Conservation (phyloP, 2,329 filamentous ascomycete genomes). For the Biscogniauxia sp. region DNA sequence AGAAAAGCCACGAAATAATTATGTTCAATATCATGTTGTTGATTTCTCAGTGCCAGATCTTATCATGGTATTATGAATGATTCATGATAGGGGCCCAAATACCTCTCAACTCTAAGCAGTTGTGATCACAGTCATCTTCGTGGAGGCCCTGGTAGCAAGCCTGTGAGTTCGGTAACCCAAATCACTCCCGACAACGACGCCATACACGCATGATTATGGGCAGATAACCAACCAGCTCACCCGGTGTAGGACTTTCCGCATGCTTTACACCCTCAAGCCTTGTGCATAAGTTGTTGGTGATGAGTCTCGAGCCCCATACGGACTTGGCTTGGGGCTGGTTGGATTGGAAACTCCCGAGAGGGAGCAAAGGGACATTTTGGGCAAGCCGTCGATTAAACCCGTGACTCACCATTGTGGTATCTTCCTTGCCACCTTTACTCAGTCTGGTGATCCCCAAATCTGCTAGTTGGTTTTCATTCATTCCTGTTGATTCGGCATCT, state of each 20-base stretch:
- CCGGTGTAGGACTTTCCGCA: not conserved
- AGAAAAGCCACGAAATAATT: not conserved
- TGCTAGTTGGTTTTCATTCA: not conserved
- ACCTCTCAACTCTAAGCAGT: not conserved
- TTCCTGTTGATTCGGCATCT: not conserved
- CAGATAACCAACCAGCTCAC: not conserved
- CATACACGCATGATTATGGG: not conserved
- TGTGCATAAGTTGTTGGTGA: not conserved
- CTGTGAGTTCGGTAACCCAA: not conserved
- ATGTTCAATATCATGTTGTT: no score
- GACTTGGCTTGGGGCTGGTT: not conserved
- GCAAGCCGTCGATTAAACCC: not conserved
- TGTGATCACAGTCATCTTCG: not conserved
- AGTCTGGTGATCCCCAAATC: not conserved
- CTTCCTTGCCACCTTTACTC: not conserved
- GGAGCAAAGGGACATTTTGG: not conserved
- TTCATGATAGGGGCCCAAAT: not conserved
- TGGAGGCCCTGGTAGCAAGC: no score
- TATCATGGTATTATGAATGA: no score
- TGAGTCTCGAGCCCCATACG: not conserved
- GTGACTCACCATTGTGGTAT: conserved; percentile 2
- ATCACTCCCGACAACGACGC: not conserved
- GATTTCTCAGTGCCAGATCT: no score
- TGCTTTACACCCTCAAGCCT: not conserved
- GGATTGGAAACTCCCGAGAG: not conserved